phyloP scores from a whole-genome alignment of 2,329 filamentous ascomycete genomes.

The Fusarium incarnatum region DNA sequence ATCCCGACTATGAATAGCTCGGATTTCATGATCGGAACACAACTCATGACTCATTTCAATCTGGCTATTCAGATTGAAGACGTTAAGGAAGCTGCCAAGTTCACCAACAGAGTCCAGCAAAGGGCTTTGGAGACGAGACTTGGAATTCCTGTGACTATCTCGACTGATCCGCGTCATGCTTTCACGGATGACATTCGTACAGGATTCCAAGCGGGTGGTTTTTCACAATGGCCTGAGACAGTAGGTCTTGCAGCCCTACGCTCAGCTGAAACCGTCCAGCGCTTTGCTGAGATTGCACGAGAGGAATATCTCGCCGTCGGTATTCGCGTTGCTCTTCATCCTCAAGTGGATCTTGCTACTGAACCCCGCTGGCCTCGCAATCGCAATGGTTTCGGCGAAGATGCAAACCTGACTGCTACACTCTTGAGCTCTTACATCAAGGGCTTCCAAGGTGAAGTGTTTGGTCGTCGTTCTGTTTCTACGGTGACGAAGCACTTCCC shows the following conservation, averaged over 20 bases:
- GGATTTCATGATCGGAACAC: constrained; percentile 9
- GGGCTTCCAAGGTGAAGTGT: constrained; percentile 57
- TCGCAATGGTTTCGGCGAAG: constrained; percentile 59
- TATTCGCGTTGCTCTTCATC: constrained; percentile 59
- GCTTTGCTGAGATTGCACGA: constrained; percentile 60
- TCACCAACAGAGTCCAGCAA: constrained; percentile 56
- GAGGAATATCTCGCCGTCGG: constrained; percentile 58
- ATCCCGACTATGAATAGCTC: constrained; percentile 2
- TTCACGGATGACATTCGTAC: constrained; percentile 58
- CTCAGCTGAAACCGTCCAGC: constrained; percentile 54
- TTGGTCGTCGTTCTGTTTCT: constrained; percentile 56
- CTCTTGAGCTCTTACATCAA: constrained; percentile 57
- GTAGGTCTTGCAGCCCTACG: constrained; percentile 61
- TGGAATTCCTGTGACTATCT: constrained; percentile 61
- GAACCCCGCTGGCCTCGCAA: constrained; percentile 63
- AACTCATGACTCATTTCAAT: constrained; percentile 58
- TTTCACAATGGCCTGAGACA: constrained; percentile 64
- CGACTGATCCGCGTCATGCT: constrained; percentile 59
- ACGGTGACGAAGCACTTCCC: constrained; percentile 66
- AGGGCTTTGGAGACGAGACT: constrained; percentile 58
- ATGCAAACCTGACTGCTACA: constrained; percentile 54
- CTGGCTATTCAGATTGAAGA: constrained; percentile 56
- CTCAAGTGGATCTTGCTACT: constrained; percentile 62
- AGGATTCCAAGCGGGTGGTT: constrained; percentile 55
- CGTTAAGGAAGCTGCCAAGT: constrained; percentile 50